Percentiles rank a stretch among this genome's conserved stretches.
Evolutionary conservation across 2,329 filamentous ascomycete species (phyloP).

Genomic region (Conoideocrella luteorostrata): DNA sequence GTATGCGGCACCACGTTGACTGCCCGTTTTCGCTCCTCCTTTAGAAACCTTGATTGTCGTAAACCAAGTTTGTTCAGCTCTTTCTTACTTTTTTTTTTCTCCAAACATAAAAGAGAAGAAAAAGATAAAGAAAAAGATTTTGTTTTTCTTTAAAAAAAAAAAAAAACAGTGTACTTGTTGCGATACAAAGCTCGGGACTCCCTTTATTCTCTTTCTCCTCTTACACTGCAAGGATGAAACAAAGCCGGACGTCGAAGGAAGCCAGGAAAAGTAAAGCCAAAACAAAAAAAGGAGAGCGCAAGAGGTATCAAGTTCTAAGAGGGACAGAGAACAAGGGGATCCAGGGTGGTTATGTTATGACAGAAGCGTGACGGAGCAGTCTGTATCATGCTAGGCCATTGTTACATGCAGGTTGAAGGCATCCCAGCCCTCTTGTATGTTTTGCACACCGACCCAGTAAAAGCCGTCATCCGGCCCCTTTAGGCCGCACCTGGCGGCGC

Average conservation of each 20-base stretch:
- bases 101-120: too few relatives aligned
- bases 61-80: too few relatives aligned
- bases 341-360: neutral
- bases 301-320: neutral
- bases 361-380: neutral
- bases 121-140: too few relatives aligned
- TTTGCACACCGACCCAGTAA: slow-evolving; percentile 5
- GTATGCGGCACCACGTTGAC: slow-evolving; percentile 8
- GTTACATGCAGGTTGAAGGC: slow-evolving; percentile 7
- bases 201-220: too few relatives aligned
- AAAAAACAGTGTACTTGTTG: too few relatives aligned
- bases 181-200: too few relatives aligned
- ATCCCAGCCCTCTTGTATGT: slow-evolving; percentile 14
- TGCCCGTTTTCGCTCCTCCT: slow-evolving; percentile 7
- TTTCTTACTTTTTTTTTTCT: neutral
- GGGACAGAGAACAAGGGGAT: neutral
- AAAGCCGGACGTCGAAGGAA: neutral
- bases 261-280: too few relatives aligned
- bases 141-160: too few relatives aligned
- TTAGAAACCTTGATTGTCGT: slow-evolving; percentile 2
- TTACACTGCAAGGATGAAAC: too few relatives aligned
- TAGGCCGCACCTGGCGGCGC: slow-evolving; percentile 2
- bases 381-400: neutral
- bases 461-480: slow-evolving; percentile 4
- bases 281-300: neutral